These are phyloP conservation scores for Phaseolus coccineus DNA, from an alignment of 331 rosid species.

Conservation along the genomic window DNA sequence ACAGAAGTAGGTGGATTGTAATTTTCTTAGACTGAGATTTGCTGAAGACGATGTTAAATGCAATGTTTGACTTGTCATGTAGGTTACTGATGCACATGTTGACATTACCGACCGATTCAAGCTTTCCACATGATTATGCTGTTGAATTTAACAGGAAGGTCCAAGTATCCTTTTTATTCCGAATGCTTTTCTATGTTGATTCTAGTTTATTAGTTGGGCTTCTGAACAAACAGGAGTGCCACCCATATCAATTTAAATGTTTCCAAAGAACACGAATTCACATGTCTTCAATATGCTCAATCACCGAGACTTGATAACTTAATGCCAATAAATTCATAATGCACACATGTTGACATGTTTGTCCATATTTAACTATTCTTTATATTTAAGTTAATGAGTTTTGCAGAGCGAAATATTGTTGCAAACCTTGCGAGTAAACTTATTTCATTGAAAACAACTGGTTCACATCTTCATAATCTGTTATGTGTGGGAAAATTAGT, in stretches of 20 bases:
- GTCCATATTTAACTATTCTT: background rate
- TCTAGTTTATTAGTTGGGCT: conserved; percentile 19
- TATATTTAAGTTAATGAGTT: conserved; percentile 18
- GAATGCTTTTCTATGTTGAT: background rate
- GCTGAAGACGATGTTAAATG: conserved; percentile 37
- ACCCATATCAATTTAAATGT: background rate
- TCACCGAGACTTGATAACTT: conserved; percentile 19
- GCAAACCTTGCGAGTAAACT: conserved; percentile 14
- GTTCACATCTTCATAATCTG: background rate
- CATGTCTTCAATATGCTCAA: conserved; percentile 23
- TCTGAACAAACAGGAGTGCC: conserved; percentile 18
- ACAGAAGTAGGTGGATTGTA: conserved; percentile 55
- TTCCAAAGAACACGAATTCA: background rate
- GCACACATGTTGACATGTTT: conserved; percentile 31
- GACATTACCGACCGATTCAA: conserved; percentile 68
- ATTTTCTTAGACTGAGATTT: conserved; percentile 21
- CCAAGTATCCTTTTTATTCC: conserved; percentile 75
- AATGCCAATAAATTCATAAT: background rate
- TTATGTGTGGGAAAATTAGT: conserved; percentile 16
- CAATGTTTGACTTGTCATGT: conserved; percentile 44
- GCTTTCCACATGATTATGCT: conserved; percentile 74
- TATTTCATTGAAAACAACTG: conserved; percentile 27
- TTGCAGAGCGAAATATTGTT: conserved; percentile 32
- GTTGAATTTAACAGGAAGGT: conserved; percentile 68
- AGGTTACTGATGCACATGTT: conserved; percentile 82